Evolutionary conservation across 2,329 filamentous ascomycete genomes (phyloP), one percentile per base, ranked within the genome.

Genomic region (Fusarium brachygibbosum): DNA sequence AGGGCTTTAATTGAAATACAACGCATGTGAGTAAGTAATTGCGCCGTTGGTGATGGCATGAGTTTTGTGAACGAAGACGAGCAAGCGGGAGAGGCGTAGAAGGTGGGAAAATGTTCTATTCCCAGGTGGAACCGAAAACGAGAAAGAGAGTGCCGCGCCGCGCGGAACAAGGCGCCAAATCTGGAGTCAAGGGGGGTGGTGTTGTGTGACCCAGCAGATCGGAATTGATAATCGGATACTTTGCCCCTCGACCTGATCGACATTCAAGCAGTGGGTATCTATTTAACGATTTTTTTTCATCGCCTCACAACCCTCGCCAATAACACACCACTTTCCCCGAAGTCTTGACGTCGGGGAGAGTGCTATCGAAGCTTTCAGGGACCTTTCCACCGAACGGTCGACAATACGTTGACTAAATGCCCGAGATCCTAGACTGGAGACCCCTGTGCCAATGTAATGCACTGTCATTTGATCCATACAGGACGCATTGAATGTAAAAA

Each of bases 181-280:
- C 46, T 67, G 25, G 66, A 21, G 41, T 31, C 51, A 55, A 58
- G 66, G 66, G 49, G 16, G 53, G 21, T 25, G 14, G 21, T 37
- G n/a, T 37, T 54, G 37, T 53, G 10, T 44, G 58, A 68, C 53
- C 67, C 63, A 48, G 38, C 10, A 70, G 57, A 70, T 70, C 58
- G 67, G 58, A 40, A 51, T 58, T 65, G 68, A 70, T 71, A 70
- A 65, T 68, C 58, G 50, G 41, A 58, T 70, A 70, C 68, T 62
- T 69, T 49, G 34, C 54, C 46, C 59, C 44, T 57, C 17, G 31
- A 37, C 31, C 42, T 16, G 48, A 70, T 71, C 67, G 42, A n/a
- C 63, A 48, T 19, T 9, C 29, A 19, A 51, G n/a, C 19, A 34
- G 37, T 50, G 54, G 60, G 68, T 70, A 68, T 44, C 54, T 60